Evolutionary conservation across 345 rosid species (phyloP).

Genomic region (Angophora floribunda): DNA sequence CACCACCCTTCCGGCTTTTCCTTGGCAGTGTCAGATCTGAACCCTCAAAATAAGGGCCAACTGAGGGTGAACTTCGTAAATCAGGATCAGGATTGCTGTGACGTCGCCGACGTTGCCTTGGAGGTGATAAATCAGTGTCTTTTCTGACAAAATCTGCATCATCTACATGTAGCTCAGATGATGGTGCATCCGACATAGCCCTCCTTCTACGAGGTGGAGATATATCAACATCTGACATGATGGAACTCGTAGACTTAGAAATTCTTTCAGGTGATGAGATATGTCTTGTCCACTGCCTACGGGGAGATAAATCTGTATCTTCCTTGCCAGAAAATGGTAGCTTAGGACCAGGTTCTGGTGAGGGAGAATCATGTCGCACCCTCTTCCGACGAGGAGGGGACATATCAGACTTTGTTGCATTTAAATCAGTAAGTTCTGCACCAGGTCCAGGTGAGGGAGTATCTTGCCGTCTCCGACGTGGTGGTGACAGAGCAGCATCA

Average conservation of each 20-base stretch:
- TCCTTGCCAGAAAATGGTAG: not conserved
- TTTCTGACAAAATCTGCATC: constrained; percentile 7
- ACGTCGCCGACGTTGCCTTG: constrained; percentile 1
- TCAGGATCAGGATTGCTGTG: not conserved
- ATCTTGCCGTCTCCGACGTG: constrained; percentile 19
- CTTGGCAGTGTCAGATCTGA: constrained; percentile 53
- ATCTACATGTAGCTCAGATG: constrained; percentile 25
- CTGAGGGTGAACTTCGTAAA: not conserved
- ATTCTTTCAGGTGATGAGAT: not conserved
- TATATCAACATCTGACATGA: constrained; percentile 23
- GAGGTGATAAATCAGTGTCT: constrained; percentile 33
- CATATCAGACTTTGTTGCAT: constrained; percentile 16
- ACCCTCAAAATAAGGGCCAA: not conserved
- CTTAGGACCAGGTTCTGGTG: not conserved
- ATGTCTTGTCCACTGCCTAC: not conserved
- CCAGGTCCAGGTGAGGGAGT: constrained; percentile 32
- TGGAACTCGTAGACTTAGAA: not conserved
- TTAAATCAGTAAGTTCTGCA: not conserved
- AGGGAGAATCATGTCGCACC: not conserved
- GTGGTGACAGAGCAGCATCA: constrained; percentile 46
- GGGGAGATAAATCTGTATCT: not conserved
- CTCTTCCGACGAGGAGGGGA: constrained; percentile 4
- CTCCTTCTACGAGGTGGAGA: constrained; percentile 56
- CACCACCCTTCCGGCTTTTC: constrained; percentile 12
- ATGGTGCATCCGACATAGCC: constrained; percentile 38